Conservation (phyloP, 768 basidiomycete species). For the Russula emetica region DNA sequence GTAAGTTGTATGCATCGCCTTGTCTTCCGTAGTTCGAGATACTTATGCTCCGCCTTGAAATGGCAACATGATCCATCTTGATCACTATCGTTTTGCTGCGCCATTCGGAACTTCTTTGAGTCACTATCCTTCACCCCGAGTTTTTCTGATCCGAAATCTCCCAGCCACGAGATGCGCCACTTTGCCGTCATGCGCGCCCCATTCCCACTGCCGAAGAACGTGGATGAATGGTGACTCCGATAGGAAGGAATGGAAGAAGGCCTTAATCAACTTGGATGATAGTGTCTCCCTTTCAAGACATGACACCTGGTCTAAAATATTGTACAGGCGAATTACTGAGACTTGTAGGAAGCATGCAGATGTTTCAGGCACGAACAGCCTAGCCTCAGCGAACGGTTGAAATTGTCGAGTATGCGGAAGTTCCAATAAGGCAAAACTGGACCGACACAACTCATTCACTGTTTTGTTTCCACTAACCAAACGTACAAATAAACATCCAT, state of each 20-base stretch:
- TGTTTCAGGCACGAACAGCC: neutral
- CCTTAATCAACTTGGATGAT: neutral
- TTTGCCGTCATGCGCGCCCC: neutral
- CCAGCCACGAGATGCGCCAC: conserved; percentile 2
- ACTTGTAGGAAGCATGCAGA: neutral
- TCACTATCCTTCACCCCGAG: neutral
- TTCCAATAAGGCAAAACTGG: neutral
- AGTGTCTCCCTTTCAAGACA: neutral
- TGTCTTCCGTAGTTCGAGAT: too few relatives aligned
- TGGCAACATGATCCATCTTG: neutral
- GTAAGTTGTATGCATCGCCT: too few relatives aligned
- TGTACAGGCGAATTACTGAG: neutral
- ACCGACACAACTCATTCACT: too few relatives aligned
- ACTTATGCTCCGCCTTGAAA: too few relatives aligned
- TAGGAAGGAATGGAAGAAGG: neutral
- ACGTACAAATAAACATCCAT: neutral
- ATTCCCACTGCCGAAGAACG: neutral
- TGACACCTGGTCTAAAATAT: neutral
- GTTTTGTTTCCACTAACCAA: neutral
- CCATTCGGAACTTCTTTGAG: too few relatives aligned
- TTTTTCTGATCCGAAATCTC: neutral
- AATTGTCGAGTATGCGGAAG: neutral
- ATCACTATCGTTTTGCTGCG: neutral
- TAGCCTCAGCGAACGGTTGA: too few relatives aligned
- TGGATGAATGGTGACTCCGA: neutral